Percentiles rank a stretch among this genome's conserved stretches.
These are phyloP conservation scores for Solanum phureja DNA, from an alignment of 257 asterid genomes.

Conservation along the genomic window DNA sequence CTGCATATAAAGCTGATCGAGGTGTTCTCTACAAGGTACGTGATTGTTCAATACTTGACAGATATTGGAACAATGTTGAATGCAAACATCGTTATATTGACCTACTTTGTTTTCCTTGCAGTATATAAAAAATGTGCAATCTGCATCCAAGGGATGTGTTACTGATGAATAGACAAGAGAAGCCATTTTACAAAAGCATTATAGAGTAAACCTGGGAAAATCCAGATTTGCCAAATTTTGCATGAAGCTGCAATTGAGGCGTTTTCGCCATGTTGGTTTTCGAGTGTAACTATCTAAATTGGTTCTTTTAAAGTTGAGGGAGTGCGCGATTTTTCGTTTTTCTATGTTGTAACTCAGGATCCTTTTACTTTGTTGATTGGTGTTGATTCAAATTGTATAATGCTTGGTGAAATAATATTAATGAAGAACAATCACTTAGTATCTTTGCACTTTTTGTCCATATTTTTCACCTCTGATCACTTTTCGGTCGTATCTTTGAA, in stretches of 20 bases:
- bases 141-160: conserved; percentile 93
- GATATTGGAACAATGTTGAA: background rate
- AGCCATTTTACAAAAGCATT: background rate
- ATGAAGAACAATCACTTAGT: background rate
- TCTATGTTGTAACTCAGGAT: background rate
- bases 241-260: background rate
- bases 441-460: background rate
- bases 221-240: background rate
- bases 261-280: background rate
- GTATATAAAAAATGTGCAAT: conserved; percentile 80
- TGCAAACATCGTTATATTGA: background rate
- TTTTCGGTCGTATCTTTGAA: too few species aligned
- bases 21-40: conserved; percentile 90
- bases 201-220: background rate
- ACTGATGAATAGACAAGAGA: conserved; percentile 58
- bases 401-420: background rate
- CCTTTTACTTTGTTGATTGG: background rate
- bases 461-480: background rate
- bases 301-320: background rate
- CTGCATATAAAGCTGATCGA: conserved; percentile 63
- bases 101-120: conserved; percentile 5
- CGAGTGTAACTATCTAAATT: background rate
- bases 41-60: background rate
- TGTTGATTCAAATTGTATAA: background rate
- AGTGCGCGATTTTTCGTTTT: background rate